phyloP scores from a whole-genome alignment of 495 filamentous ascomycete species.

The Aspergillus leporis region DNA sequence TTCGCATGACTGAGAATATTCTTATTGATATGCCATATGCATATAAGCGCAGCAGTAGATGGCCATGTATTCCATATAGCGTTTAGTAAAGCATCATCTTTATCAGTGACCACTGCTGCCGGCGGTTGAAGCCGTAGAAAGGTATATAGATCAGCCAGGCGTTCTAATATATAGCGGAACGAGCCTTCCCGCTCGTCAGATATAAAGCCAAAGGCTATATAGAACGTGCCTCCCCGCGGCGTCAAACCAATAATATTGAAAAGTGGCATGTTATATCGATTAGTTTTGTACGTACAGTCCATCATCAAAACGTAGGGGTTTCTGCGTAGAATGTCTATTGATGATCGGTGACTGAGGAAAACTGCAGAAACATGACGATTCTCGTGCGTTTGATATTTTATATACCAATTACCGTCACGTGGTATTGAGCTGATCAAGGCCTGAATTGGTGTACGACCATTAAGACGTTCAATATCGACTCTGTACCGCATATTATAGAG shows the following conservation, averaged over 20 bases:
- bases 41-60: too few relatives aligned
- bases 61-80: too few relatives aligned
- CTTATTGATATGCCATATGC: too few relatives aligned
- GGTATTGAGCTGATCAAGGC: neutral
- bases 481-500: neutral
- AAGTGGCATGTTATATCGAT: neutral
- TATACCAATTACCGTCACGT: neutral
- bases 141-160: too few relatives aligned
- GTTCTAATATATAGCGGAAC: too few relatives aligned
- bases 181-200: too few relatives aligned
- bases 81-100: too few relatives aligned
- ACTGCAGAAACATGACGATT: neutral
- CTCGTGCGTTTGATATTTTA: neutral
- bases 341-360: neutral
- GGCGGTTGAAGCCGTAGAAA: too few relatives aligned
- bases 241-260: neutral
- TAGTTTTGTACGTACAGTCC: neutral
- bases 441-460: neutral
- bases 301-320: neutral
- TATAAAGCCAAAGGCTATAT: neutral
- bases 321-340: neutral
- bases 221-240: neutral
- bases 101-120: too few relatives aligned
- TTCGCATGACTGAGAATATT: too few relatives aligned
- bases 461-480: neutral